Evolutionary conservation across 2,329 filamentous ascomycete species (phyloP), one percentile per base, ranked within the genome.

Genomic region (Paecilomyces variotii): DNA sequence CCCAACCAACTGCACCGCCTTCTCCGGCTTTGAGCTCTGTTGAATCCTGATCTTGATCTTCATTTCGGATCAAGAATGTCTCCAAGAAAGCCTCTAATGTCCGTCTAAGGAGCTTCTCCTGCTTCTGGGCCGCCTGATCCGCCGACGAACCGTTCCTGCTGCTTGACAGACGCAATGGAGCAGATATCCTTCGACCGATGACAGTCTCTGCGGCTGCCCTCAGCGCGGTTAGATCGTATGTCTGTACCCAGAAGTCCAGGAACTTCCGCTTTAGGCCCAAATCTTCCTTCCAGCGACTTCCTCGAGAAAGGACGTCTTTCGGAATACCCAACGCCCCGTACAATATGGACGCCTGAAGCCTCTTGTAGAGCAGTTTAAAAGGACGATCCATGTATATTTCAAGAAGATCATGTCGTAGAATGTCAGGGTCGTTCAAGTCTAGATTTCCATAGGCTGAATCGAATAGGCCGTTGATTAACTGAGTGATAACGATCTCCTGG

Each of bases 401-500:
- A 4, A 87, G 70, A 55, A 87, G 69, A 51, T 76, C 75, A 58
- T 77, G 74, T 57, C 82, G 73, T 45, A 84, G 64, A 12, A 56
- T 54, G 53, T 67, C 59, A n/a, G 65, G 58, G 26, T 70, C 64
- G 65, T 70, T 69, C 28, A 55, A 30, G 11, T 53, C 54, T 30
- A 54, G 30, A 4, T 61, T 59, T 2, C 61, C 56, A 56, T 60
- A 59, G 0, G 73, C 69, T 3, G 74, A 68, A 35, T 78, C 70
- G 63, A 85, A 83, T 54, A 86, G 71, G 12, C 74, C 74, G 67
- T 87, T 87, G 53, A 84, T 68, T 5, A 87, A 73, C 65, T 86
- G 84, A 0, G 83, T 83, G 52, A 87, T 79, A 39, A 82, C 80
- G 25, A 82, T 73, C 65, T 87, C 84, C 65, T 87, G 84, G 60